Evolutionary conservation across 73 alveolate genomes (phyloP).

Genomic region (Tetrahymena borealis): DNA sequence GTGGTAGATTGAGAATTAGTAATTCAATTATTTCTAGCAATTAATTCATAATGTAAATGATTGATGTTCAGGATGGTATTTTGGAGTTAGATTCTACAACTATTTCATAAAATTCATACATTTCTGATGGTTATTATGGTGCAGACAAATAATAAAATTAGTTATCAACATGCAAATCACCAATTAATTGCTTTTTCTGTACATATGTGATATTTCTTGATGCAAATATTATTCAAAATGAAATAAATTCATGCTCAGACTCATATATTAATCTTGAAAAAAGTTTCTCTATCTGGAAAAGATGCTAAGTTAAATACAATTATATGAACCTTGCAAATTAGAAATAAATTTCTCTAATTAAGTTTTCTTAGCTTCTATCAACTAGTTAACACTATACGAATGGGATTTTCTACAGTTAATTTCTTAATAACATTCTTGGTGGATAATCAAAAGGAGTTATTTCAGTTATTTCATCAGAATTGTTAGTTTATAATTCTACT

Average conservation of each 20-base stretch:
- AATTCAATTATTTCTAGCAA: background rate
- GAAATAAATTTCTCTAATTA: background rate
- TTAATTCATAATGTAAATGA: background rate
- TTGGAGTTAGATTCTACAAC: background rate
- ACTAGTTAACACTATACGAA: background rate
- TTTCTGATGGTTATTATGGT: too few species aligned
- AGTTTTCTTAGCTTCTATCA: background rate
- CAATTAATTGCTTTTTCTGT: background rate
- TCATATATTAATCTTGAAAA: background rate
- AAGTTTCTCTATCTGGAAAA: background rate
- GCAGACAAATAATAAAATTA: too few species aligned
- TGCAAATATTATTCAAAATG: background rate
- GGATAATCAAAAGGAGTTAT: background rate
- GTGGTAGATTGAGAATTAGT: background rate
- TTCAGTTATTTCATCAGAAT: background rate
- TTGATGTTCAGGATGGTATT: background rate
- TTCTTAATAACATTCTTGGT: background rate
- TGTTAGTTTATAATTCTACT: background rate
- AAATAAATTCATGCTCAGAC: background rate
- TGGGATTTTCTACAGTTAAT: background rate
- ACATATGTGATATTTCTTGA: background rate
- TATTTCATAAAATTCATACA: too few species aligned
- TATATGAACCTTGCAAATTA: background rate
- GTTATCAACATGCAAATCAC: background rate
- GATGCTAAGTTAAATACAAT: background rate